phyloP scores from a whole-genome alignment of 1,284 basidiomycete genomes.

The Somion occarium region DNA sequence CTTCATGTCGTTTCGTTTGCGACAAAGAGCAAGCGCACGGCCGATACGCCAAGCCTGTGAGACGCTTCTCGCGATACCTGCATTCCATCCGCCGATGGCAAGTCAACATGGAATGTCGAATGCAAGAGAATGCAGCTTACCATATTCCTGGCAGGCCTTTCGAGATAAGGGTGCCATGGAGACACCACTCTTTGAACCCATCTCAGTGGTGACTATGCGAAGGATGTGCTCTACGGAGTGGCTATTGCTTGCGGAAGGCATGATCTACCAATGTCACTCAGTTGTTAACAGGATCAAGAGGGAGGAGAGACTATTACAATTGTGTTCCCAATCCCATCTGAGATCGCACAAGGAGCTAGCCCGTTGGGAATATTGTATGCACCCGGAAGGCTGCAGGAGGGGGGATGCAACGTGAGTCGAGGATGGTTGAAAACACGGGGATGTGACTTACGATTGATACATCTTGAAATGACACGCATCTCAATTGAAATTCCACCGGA shows the following conservation, averaged over 20 bases:
- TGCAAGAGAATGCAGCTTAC: slow-evolving; percentile 13
- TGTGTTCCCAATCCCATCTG: slow-evolving; percentile 41
- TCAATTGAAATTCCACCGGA: slow-evolving; percentile 25
- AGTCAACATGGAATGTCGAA: background rate
- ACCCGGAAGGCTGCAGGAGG: slow-evolving; percentile 37
- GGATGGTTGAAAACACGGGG: slow-evolving; percentile 15
- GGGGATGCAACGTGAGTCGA: slow-evolving; percentile 17
- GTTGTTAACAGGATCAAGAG: background rate
- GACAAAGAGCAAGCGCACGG: slow-evolving; percentile 28
- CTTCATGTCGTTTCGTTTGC: slow-evolving; percentile 32
- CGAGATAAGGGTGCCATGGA: slow-evolving; percentile 35
- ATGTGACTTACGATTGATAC: slow-evolving; percentile 24
- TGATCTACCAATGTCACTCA: slow-evolving; percentile 16
- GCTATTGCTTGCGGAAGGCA: slow-evolving; percentile 24
- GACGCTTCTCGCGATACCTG: slow-evolving; percentile 38
- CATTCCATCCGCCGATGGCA: background rate
- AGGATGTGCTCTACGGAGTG: slow-evolving; percentile 28
- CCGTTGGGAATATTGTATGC: slow-evolving; percentile 33
- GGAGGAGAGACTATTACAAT: slow-evolving; percentile 20
- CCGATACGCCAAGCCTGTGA: slow-evolving; percentile 55
- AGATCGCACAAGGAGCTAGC: slow-evolving; percentile 39
- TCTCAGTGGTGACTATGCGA: slow-evolving; percentile 28
- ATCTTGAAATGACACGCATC: slow-evolving; percentile 15
- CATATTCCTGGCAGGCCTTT: slow-evolving; percentile 33
- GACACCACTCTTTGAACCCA: slow-evolving; percentile 41